Base-by-base conservation (phyloP, 1,284 basidiomycete genomes). In the Ustilago xerochloae region DNA sequence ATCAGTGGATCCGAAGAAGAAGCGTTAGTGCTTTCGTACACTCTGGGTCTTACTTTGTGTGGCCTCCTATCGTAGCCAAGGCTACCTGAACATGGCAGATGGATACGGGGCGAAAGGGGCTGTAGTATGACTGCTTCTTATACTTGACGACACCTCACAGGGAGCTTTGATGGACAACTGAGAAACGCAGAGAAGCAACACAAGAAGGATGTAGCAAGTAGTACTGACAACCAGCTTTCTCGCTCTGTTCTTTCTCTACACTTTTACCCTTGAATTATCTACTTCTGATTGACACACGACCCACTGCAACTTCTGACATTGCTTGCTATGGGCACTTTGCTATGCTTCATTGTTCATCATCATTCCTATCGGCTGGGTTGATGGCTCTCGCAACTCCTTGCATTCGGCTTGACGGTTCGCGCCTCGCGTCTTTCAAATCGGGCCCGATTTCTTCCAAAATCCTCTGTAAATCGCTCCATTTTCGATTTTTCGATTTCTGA, bases 351-450 rank as follows among this genome's bases (percentile, higher is more conserved):
- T 43, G 41, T 43, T 20, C 41, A 29, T 49, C 12, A 32, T 48
- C 45, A 53, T 61, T 61, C 51, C 51, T 61, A 26, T 47, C 58
- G 58, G 50, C 58, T 61, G 41, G 20, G 24, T 50, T 33, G 26
- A 45, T 50, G n/a, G 28, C 33, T 33, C 35, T 50, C 35, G 45
- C 33, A 29, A 24, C 59, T 58, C 59, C 65, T 67, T 67, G 58
- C 64, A 54, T 67, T 50, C 38, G 53, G 45, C 58, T 33, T 26
- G 32, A 56, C 43, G 43, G 7, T 36, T 35, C 43, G 53, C 48
- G 35, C 26, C 38, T 45, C 64, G 58, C 58, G 47, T 58, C 43
- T 49, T 32, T 30, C 18, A 6, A 36, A 62, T 62, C 58, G 58
- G 64, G 49, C 32, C 53, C 54, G 54, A 67, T 57, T 26, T 35